These are phyloP conservation scores for Botrytis fabae DNA, from an alignment of 2,329 filamentous ascomycete genomes.

Conservation along the genomic window DNA sequence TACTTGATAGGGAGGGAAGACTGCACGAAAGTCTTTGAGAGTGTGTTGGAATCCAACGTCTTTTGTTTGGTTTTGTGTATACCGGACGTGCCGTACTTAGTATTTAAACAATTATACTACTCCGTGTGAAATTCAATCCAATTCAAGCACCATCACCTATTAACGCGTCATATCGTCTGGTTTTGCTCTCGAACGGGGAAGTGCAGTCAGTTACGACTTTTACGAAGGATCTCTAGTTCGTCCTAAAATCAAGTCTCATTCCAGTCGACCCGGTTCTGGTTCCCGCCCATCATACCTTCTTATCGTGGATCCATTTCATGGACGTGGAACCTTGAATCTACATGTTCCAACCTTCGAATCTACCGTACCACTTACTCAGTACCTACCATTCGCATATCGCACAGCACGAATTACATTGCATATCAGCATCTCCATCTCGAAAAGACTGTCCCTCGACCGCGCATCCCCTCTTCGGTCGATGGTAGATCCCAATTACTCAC, in stretches of 20 bases:
- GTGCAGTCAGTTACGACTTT: neutral
- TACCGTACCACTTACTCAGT: neutral
- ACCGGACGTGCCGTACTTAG: too few species aligned
- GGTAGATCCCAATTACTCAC: neutral
- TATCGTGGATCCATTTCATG: neutral
- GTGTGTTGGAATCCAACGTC: neutral
- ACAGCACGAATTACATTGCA: neutral
- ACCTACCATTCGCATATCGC: neutral
- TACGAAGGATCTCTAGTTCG: neutral
- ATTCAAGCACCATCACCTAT: neutral
- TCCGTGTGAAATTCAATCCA: neutral
- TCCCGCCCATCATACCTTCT: neutral
- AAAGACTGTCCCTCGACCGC: neutral
- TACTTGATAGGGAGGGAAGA: neutral
- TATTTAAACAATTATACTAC: neutral
- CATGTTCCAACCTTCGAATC: neutral
- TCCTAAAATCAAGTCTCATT: neutral
- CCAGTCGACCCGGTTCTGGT: neutral
- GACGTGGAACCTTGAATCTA: neutral
- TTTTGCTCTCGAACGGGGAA: neutral
- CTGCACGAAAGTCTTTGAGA: neutral
- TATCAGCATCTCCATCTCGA: neutral
- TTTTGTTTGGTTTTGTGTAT: neutral
- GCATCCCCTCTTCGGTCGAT: neutral
- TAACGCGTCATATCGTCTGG: neutral